Evolutionary conservation across 805 yeast genomes (phyloP).

Genomic region (Metschnikowia reukaufii): DNA sequence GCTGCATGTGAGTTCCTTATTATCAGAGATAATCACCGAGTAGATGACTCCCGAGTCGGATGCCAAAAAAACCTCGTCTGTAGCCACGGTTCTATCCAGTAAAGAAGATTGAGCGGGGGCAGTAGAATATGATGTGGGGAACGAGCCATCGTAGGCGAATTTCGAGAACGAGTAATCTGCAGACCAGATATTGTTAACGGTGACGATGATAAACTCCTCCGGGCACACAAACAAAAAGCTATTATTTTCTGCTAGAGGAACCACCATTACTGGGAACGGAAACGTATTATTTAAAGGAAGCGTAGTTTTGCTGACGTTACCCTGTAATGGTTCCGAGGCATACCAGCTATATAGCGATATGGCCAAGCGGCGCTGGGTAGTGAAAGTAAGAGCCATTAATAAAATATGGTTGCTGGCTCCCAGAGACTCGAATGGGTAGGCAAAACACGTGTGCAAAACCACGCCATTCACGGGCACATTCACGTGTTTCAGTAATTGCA

Average conservation of each 20-base stretch:
- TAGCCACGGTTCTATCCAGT: not conserved
- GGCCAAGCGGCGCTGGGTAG: slow-evolving; percentile 37
- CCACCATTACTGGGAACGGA: slow-evolving; percentile 42
- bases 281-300: slow-evolving; percentile 42
- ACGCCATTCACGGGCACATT: slow-evolving; percentile 44
- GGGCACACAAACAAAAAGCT: slow-evolving; percentile 42
- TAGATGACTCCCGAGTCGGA: slow-evolving; percentile 37
- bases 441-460: slow-evolving; percentile 43
- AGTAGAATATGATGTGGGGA: slow-evolving; percentile 40
- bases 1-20: slow-evolving; percentile 14
- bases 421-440: slow-evolving; percentile 32
- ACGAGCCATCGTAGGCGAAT: slow-evolving; percentile 25
- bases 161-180: slow-evolving; percentile 42
- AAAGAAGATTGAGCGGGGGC: not conserved
- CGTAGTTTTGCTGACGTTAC: slow-evolving; percentile 33
- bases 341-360: slow-evolving; percentile 44
- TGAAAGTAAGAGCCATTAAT: slow-evolving; percentile 37
- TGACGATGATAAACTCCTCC: slow-evolving; percentile 33
- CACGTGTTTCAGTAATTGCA: slow-evolving; percentile 36
- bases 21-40: slow-evolving; percentile 26
- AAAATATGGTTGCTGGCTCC: slow-evolving; percentile 30
- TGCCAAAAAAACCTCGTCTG: slow-evolving; percentile 33
- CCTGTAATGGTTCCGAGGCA: slow-evolving; percentile 32
- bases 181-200: slow-evolving; percentile 47
- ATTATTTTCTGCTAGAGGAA: slow-evolving; percentile 37